Evolutionary conservation across 768 basidiomycete species (phyloP), one percentile per base, ranked within the genome.

Genomic region (Lactarius pseudohatsudake): DNA sequence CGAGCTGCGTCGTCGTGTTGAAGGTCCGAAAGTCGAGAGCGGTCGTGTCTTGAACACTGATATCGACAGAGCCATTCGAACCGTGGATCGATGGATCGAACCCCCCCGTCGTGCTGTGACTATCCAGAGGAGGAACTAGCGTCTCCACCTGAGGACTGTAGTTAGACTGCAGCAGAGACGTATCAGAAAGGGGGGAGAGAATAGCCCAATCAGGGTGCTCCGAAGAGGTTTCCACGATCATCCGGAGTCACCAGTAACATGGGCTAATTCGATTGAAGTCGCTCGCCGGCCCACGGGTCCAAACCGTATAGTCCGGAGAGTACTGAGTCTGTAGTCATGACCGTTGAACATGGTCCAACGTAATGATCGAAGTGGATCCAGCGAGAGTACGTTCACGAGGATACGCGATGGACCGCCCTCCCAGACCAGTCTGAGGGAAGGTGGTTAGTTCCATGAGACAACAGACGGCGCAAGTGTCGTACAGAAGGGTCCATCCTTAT

Each of bases 61-160:
- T 68, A 10, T 56, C 57, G 32, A 72, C 57, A 1, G 70, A 63
- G 1, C 76, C 74, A 18, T 57, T 32, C 5, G 34, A 57, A 15
- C 74, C 72, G 47, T 76, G 75, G 1, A 74, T 59, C 20, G 64
- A 22, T 0, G 74, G 74, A 30, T 72, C 55, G 41, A 73, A 57
- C 53, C 72, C 34, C 6, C 73, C 74, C 0, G 70, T 50, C 4
- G 69, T 74, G 45, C 74, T 61, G 50, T 72, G 60, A 15, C 60
- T 55, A 34, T 66, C 60, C 2, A 56, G 26, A 1, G 65, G 65
- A 15, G 11, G 22, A 8, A 32, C 40, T 3, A 66, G 30, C 1
- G 26, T 22, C 20, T 66, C 65, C 5, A 62, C 40, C 65, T 66
- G 26, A 36, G 9, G 32, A n/a, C 36, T 13, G 16, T 11, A 18